Conservation (phyloP, 768 basidiomycete genomes). For the Leccinellum luteum region DNA sequence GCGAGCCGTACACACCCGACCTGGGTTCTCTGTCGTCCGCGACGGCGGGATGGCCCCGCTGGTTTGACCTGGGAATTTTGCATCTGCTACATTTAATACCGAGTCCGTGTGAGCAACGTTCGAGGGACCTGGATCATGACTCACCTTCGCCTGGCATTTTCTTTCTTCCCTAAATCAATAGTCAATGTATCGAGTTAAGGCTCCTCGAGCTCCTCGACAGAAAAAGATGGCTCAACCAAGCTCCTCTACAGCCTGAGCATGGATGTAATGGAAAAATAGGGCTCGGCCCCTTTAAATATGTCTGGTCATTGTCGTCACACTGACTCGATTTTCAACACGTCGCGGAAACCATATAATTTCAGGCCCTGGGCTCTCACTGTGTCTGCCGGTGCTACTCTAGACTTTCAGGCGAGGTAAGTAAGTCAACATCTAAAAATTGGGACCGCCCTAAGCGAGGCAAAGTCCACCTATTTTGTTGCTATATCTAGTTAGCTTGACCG, state of each 20-base stretch:
- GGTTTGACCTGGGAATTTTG: conserved; percentile 30
- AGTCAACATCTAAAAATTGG: neutral
- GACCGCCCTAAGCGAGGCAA: no score
- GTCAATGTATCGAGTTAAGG: neutral
- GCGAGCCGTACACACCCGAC: conserved; percentile 31
- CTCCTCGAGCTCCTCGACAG: neutral
- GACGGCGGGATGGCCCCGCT: conserved; percentile 6
- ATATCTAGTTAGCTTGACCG: no score
- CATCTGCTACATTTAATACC: neutral
- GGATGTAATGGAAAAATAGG: neutral
- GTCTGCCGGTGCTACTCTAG: neutral
- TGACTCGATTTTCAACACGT: neutral
- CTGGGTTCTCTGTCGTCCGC: conserved; percentile 43
- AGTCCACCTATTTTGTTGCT: no score
- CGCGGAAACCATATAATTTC: neutral
- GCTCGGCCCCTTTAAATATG: neutral
- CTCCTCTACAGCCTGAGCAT: neutral
- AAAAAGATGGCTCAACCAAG: neutral
- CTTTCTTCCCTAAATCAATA: neutral
- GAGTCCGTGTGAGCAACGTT: neutral
- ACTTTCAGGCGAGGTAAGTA: neutral
- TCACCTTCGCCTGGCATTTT: conserved; percentile 29
- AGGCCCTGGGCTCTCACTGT: no score
- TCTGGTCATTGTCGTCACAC: neutral
- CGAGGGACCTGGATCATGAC: neutral